A percentile compares a stretch with the other conserved stretches of the same genome.
These are phyloP conservation scores for Coccomyxa sp. DNA, from an alignment of 139 green algal species.

Conservation along the genomic window DNA sequence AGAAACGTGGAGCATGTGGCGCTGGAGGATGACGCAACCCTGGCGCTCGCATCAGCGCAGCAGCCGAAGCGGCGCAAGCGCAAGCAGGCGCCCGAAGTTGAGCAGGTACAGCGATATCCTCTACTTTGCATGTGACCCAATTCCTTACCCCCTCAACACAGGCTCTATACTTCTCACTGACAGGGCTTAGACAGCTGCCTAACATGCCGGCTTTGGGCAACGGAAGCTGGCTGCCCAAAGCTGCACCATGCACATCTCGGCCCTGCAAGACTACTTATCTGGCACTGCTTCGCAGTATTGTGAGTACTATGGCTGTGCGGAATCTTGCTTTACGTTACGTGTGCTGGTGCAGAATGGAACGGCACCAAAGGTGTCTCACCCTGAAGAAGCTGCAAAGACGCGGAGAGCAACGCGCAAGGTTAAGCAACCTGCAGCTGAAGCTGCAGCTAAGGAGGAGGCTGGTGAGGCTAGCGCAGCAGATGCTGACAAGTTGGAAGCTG, in stretches of 20 bases:
- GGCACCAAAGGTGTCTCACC: background rate
- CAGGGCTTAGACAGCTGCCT: background rate
- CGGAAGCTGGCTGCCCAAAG: background rate
- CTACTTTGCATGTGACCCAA: background rate
- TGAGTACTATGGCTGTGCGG: background rate
- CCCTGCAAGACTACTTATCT: background rate
- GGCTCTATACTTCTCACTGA: background rate
- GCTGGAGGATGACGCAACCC: conserved; percentile 33
- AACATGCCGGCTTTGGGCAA: background rate
- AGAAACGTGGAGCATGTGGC: conserved; percentile 80
- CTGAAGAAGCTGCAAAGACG: background rate
- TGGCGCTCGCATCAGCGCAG: conserved; percentile 1
- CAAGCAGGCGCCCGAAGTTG: background rate
- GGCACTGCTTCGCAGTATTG: background rate
- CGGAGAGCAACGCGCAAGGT: background rate
- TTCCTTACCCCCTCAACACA: background rate
- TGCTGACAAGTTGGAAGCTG: no score
- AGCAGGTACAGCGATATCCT: background rate
- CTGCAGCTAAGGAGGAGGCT: background rate
- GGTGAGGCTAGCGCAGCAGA: background rate
- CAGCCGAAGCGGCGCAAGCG: background rate
- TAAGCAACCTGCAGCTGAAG: background rate
- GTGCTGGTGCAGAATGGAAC: no score
- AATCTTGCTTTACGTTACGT: background rate
- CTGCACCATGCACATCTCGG: background rate